These are phyloP conservation scores for Eucalyptus dawsonii DNA, from an alignment of 345 rosid species.

Conservation along the genomic window DNA sequence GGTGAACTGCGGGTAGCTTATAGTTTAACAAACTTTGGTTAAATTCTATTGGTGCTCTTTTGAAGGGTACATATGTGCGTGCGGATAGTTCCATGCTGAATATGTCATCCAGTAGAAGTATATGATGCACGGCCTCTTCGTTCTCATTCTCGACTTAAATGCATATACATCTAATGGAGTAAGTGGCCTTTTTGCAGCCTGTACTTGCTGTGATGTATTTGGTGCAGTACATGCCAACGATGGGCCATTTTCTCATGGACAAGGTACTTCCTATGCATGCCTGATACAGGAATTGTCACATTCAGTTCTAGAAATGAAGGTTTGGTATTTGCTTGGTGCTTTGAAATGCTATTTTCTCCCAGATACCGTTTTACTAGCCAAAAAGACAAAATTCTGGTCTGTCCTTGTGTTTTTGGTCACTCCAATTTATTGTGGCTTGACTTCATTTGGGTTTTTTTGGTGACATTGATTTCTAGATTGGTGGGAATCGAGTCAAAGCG, in stretches of 20 bases:
- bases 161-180: not conserved
- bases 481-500: constrained; percentile 63
- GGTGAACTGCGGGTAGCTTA: not conserved
- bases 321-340: not conserved
- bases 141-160: not conserved
- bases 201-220: constrained; percentile 82
- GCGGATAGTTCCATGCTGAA: not conserved
- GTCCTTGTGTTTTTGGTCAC: not conserved
- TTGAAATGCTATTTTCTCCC: not conserved
- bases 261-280: constrained; percentile 32
- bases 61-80: not conserved
- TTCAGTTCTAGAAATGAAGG: not conserved
- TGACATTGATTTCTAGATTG: constrained; percentile 29
- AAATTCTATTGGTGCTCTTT: not conserved
- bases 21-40: not conserved
- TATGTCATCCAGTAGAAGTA: not conserved
- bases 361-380: not conserved
- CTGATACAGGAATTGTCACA: not conserved
- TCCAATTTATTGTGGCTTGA: not conserved
- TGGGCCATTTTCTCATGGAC: constrained; percentile 96
- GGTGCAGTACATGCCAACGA: constrained; percentile 77
- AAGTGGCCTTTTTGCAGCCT: constrained; percentile 46
- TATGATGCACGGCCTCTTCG: not conserved
- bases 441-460: not conserved
- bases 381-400: not conserved